Evolutionary conservation across 345 rosid species (phyloP).

Genomic region (Dipteronia sinensis): DNA sequence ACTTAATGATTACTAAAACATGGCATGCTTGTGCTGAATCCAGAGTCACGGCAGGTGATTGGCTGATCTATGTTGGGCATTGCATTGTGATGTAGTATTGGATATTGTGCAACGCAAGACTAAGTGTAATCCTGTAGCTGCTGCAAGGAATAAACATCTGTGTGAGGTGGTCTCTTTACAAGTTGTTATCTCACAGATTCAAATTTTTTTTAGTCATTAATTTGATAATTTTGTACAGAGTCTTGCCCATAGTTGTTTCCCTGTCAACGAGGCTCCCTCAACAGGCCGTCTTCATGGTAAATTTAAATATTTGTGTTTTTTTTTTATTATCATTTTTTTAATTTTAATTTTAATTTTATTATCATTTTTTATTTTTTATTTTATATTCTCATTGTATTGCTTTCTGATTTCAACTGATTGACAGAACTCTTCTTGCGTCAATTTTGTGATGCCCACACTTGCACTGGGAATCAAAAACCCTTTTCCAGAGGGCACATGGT

Average conservation of each 20-base stretch:
- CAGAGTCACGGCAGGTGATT: conserved; percentile 72
- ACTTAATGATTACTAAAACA: conserved; percentile 18
- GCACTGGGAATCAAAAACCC: too few relatives aligned
- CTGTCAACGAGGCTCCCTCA: conserved; percentile 59
- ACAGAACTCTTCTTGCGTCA: conserved; percentile 74
- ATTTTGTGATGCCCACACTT: too few relatives aligned
- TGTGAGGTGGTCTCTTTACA: too few relatives aligned
- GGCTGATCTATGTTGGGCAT: conserved; percentile 77
- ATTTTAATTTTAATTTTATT: too few relatives aligned
- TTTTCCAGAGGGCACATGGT: too few relatives aligned
- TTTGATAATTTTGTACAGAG: conserved; percentile 30
- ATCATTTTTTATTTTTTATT: neutral
- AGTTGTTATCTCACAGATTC: neutral
- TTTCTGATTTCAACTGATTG: conserved; percentile 7
- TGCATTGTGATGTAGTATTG: conserved; percentile 69
- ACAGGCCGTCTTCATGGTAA: conserved; percentile 79
- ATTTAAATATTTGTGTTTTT: neutral
- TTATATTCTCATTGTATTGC: neutral
- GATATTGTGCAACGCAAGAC: conserved; percentile 41
- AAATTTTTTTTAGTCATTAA: conserved; percentile 17
- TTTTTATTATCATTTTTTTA: too few relatives aligned
- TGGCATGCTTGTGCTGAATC: conserved; percentile 30
- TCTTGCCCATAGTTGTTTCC: conserved; percentile 53
- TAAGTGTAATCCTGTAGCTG: conserved; percentile 80
- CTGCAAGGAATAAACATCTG: conserved; percentile 61